Conservation (phyloP, 345 rosid species). For the Eucalyptus globulus region DNA sequence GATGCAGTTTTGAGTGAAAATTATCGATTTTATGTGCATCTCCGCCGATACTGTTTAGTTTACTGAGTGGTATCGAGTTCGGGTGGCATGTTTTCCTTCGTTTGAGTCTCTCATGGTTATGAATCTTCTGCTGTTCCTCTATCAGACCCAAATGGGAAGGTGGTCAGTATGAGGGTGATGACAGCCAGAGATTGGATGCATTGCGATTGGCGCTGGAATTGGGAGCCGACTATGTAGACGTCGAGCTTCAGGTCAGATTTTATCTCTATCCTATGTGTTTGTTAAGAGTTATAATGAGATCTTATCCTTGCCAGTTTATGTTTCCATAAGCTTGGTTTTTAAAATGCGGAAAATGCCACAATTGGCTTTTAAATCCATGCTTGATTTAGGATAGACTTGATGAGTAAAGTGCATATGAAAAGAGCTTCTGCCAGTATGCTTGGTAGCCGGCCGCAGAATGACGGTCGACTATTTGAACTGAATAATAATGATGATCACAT, state of each 20-base stretch:
- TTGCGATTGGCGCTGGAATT: constrained; percentile 34
- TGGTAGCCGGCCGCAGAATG: background rate
- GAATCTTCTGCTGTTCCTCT: background rate
- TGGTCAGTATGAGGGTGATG: constrained; percentile 47
- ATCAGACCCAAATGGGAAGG: constrained; percentile 60
- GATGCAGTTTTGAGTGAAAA: background rate
- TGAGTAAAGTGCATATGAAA: background rate
- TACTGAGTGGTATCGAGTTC: background rate
- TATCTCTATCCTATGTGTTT: background rate
- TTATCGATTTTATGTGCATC: background rate
- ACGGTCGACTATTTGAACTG: background rate
- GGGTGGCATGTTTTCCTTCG: background rate
- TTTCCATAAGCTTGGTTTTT: background rate
- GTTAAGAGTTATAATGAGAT: background rate
- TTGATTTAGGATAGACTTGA: background rate
- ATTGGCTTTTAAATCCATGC: background rate
- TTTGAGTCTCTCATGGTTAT: background rate
- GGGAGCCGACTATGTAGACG: constrained; percentile 49
- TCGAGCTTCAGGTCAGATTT: constrained; percentile 40
- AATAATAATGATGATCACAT: background rate
- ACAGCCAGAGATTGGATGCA: constrained; percentile 22
- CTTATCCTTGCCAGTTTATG: background rate
- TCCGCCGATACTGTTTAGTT: background rate
- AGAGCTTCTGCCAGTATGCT: background rate
- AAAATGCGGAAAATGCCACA: background rate